phyloP scores from a whole-genome alignment of 768 basidiomycete species.

The Lactarius deliciosus region DNA sequence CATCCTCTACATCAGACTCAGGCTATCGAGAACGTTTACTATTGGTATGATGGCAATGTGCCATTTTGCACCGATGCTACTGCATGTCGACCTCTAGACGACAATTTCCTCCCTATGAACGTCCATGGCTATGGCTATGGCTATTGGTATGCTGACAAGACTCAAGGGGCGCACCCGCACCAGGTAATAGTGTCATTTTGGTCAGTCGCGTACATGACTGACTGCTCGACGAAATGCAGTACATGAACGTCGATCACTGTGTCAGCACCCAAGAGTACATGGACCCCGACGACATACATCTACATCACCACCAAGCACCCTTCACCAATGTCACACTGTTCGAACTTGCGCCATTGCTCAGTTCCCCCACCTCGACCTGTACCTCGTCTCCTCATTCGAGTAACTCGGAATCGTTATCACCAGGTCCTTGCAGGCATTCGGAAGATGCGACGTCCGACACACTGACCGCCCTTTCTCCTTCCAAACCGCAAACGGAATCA shows the following conservation, averaged over 20 bases:
- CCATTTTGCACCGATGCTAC: conserved; percentile 22
- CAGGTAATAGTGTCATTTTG: conserved; percentile 6
- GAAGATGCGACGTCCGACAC: not conserved
- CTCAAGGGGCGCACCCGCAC: conserved; percentile 1
- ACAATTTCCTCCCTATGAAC: conserved; percentile 14
- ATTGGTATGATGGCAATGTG: conserved; percentile 25
- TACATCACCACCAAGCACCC: conserved; percentile 1
- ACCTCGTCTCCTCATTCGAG: conserved; percentile 12
- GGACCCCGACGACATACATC: conserved; percentile 7
- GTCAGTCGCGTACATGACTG: not conserved
- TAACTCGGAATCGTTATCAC: conserved; percentile 11
- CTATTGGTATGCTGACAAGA: conserved; percentile 6
- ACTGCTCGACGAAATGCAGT: conserved; percentile 11
- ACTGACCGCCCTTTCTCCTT: not conserved
- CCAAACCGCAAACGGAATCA: conserved; percentile 1
- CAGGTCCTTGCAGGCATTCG: not conserved
- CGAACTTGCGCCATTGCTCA: not conserved
- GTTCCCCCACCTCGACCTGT: conserved; percentile 4
- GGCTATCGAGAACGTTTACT: conserved; percentile 22
- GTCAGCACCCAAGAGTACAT: not conserved
- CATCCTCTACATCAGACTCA: conserved; percentile 15
- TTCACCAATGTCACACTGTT: not conserved
- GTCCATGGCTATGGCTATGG: not conserved
- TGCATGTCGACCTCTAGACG: conserved; percentile 18
- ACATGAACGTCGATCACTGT: not conserved